These are phyloP conservation scores for Fusarium illudens DNA, from an alignment of 2,329 filamentous ascomycete genomes.

Conservation along the genomic window DNA sequence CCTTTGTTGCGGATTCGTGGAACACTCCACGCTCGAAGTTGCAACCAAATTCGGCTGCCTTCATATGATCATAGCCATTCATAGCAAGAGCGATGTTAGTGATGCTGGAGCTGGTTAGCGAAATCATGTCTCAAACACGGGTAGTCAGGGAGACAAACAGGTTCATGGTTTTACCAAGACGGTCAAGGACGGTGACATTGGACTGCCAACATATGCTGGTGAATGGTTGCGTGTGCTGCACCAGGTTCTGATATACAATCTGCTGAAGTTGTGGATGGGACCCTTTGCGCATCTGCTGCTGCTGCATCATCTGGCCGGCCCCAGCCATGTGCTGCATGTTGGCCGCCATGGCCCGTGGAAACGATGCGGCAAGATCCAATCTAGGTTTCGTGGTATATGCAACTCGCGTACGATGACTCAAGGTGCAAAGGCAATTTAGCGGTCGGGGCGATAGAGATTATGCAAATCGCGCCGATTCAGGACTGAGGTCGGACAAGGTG, in stretches of 20 bases:
- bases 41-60: constrained; percentile 54
- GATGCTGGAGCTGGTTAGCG: constrained; percentile 50
- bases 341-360: constrained; percentile 62
- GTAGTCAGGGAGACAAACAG: constrained; percentile 48
- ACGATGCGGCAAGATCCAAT: constrained; percentile 34
- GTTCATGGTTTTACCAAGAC: constrained; percentile 53
- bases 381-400: constrained; percentile 13
- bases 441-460: constrained; percentile 3
- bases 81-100: constrained; percentile 60
- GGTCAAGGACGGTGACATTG: constrained; percentile 49
- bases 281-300: constrained; percentile 52
- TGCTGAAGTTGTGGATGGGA: constrained; percentile 47
- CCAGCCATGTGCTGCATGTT: constrained; percentile 66
- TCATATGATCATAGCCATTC: constrained; percentile 51
- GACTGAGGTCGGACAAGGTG: constrained; percentile 1
- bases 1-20: constrained; percentile 57
- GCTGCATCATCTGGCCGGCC: constrained; percentile 56
- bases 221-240: constrained; percentile 45
- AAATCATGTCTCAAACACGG: background rate
- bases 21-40: constrained; percentile 60
- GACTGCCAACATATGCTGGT: constrained; percentile 52
- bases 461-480: constrained; percentile 13
- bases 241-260: constrained; percentile 52
- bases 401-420: constrained; percentile 7
- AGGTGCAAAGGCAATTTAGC: background rate